A percentile compares a stretch with the other conserved stretches of the same genome.
These are phyloP conservation scores for Ogataea trehaloabstinens DNA, from an alignment of 805 yeast genomes.

Conservation along the genomic window DNA sequence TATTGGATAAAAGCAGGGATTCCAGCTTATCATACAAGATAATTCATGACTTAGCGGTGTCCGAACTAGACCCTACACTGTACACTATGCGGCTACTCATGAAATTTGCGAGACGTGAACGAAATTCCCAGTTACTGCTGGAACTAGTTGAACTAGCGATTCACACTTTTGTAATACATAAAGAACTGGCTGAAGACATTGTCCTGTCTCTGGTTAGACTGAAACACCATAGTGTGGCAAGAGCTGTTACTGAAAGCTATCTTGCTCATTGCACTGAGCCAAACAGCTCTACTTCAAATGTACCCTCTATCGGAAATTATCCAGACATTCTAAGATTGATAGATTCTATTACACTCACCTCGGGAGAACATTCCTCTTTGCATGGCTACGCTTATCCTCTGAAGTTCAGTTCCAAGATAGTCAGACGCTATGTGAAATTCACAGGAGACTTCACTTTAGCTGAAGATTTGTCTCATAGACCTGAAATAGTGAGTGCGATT, in stretches of 20 bases:
- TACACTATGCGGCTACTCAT: constrained; percentile 4
- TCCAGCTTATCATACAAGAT: constrained; percentile 1
- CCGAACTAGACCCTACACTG: constrained; percentile 4
- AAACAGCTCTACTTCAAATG: neutral
- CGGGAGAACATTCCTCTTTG: neutral
- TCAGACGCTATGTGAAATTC: neutral
- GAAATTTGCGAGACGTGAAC: constrained; percentile 5
- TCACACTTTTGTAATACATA: constrained; percentile 3
- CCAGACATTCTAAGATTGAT: neutral
- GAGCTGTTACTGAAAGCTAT: constrained; percentile 1
- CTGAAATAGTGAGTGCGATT: neutral
- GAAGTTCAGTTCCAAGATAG: neutral
- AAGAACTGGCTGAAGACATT: constrained; percentile 2
- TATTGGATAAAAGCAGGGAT: constrained; percentile 1
- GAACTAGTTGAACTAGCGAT: constrained; percentile 10
- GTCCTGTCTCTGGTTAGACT: constrained; percentile 2
- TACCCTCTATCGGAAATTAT: neutral
- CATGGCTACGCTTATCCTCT: neutral
- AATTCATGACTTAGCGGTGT: constrained; percentile 4
- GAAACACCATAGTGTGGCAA: constrained; percentile 3
- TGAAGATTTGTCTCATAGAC: neutral
- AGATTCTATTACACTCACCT: neutral
- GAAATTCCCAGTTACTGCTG: constrained; percentile 5
- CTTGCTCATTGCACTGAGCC: constrained; percentile 4
- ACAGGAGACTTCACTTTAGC: neutral